Evolutionary conservation across 768 basidiomycete genomes (phyloP).

Genomic region (Podaxis rugospora): DNA sequence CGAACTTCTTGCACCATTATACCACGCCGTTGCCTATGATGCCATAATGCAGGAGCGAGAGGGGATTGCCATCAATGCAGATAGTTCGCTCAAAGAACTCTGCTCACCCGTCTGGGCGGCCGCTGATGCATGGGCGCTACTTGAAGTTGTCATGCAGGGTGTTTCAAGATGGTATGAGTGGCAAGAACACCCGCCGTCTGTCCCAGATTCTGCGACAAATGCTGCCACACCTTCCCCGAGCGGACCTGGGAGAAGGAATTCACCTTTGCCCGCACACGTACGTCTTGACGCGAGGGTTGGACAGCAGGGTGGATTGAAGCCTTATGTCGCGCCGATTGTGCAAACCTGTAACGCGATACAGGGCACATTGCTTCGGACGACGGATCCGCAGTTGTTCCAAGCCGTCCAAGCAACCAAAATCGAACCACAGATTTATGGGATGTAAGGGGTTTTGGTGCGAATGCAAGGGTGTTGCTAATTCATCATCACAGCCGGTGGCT

Average conservation of each 20-base stretch:
- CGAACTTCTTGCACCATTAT: constrained; percentile 86
- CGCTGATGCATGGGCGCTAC: constrained; percentile 87
- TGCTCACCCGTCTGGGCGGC: constrained; percentile 69
- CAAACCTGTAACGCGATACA: constrained; percentile 80
- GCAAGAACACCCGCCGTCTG: constrained; percentile 38
- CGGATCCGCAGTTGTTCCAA: constrained; percentile 78
- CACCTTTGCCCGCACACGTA: constrained; percentile 33
- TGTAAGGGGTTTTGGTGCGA: constrained; percentile 48
- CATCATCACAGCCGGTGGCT: constrained; percentile 75
- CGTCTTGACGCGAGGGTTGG: constrained; percentile 43
- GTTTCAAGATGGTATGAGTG: constrained; percentile 79
- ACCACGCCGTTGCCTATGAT: constrained; percentile 81
- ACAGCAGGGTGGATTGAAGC: constrained; percentile 45
- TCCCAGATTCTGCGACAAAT: not conserved
- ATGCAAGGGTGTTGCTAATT: constrained; percentile 6
- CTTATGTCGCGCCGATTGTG: constrained; percentile 83
- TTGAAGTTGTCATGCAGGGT: constrained; percentile 72
- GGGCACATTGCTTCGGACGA: constrained; percentile 59
- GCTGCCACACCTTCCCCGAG: constrained; percentile 5
- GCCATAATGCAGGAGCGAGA: constrained; percentile 43
- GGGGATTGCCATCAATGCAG: constrained; percentile 21
- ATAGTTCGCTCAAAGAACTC: constrained; percentile 42
- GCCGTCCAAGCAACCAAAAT: constrained; percentile 76
- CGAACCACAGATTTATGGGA: constrained; percentile 96
- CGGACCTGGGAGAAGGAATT: not conserved